phyloP scores from a whole-genome alignment of 495 filamentous ascomycete genomes.

The Bacidia rubella region DNA sequence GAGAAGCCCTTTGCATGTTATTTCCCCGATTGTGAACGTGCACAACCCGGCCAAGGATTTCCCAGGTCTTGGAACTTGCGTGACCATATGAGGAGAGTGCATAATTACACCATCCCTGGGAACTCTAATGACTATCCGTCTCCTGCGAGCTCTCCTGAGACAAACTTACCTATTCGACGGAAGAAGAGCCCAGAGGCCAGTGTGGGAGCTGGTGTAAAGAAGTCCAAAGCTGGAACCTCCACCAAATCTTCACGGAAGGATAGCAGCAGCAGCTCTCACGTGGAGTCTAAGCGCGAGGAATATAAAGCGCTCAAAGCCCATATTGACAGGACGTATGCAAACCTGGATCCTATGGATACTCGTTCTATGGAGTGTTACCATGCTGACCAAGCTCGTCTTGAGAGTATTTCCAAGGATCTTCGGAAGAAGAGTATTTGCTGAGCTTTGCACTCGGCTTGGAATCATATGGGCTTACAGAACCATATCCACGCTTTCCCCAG shows the following conservation, averaged over 20 bases:
- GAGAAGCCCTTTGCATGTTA: slow-evolving; percentile 79
- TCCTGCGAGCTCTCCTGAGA: slow-evolving; percentile 1
- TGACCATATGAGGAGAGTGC: slow-evolving; percentile 90
- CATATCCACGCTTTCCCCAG: neutral
- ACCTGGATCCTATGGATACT: slow-evolving; percentile 12
- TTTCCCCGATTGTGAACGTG: slow-evolving; percentile 72
- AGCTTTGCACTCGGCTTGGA: neutral
- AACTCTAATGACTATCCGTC: slow-evolving; percentile 16
- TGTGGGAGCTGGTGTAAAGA: slow-evolving; percentile 8
- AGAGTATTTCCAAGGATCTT: neutral
- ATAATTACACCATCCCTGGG: slow-evolving; percentile 48
- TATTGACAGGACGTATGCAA: slow-evolving; percentile 2
- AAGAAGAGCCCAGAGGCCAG: slow-evolving; percentile 15
- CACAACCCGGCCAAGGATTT: slow-evolving; percentile 69
- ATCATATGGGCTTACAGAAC: neutral
- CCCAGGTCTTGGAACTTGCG: slow-evolving; percentile 84
- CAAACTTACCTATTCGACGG: slow-evolving; percentile 5
- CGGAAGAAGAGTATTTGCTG: neutral
- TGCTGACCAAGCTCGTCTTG: neutral
- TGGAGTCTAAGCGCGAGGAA: slow-evolving; percentile 10
- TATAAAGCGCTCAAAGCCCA: slow-evolving; percentile 2
- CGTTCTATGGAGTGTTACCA: slow-evolving; percentile 8
- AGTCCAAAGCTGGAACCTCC: slow-evolving; percentile 7
- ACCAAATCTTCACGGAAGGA: slow-evolving; percentile 5
- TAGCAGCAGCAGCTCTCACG: neutral